These are phyloP conservation scores for Yarrowia galli DNA, from an alignment of 1,139 yeast genomes.

Conservation along the genomic window DNA sequence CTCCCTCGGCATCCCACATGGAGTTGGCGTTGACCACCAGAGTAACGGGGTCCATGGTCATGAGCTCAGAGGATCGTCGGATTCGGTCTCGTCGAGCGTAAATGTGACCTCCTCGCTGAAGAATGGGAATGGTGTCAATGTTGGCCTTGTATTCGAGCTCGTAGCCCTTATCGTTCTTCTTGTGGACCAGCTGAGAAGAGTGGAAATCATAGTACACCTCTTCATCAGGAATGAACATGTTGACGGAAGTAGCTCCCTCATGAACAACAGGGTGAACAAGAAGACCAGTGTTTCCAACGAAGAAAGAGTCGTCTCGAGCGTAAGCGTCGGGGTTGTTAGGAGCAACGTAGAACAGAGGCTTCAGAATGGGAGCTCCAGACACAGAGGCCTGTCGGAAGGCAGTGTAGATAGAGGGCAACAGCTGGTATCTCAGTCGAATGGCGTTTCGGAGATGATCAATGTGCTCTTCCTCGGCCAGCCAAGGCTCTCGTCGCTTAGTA, in stretches of 20 bases:
- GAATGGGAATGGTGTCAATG: slow-evolving; percentile 72
- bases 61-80: slow-evolving; percentile 79
- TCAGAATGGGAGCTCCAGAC: slow-evolving; percentile 73
- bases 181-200: slow-evolving; percentile 54
- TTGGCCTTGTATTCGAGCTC: slow-evolving; percentile 55
- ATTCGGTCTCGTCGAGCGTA: slow-evolving; percentile 71
- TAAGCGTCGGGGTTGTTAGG: slow-evolving; percentile 62
- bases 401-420: slow-evolving; percentile 83
- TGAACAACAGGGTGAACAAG: slow-evolving; percentile 83
- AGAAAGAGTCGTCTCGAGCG: slow-evolving; percentile 82
- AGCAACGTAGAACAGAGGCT: slow-evolving; percentile 74
- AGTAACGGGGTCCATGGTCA: slow-evolving; percentile 85
- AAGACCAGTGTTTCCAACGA: slow-evolving; percentile 73
- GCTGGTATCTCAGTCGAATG: slow-evolving; percentile 70
- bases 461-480: slow-evolving; percentile 79
- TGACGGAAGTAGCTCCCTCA: slow-evolving; percentile 57
- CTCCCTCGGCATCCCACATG: slow-evolving; percentile 61
- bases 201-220: slow-evolving; percentile 63
- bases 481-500: slow-evolving; percentile 90
- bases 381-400: slow-evolving; percentile 71
- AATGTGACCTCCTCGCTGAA: slow-evolving; percentile 79
- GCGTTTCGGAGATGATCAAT: slow-evolving; percentile 74
- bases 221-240: slow-evolving; percentile 69
- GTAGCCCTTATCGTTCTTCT: slow-evolving; percentile 47
- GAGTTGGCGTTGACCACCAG: slow-evolving; percentile 67